Conservation (phyloP, 148 eudicot genomes). For the Vaccinium darrowii region DNA sequence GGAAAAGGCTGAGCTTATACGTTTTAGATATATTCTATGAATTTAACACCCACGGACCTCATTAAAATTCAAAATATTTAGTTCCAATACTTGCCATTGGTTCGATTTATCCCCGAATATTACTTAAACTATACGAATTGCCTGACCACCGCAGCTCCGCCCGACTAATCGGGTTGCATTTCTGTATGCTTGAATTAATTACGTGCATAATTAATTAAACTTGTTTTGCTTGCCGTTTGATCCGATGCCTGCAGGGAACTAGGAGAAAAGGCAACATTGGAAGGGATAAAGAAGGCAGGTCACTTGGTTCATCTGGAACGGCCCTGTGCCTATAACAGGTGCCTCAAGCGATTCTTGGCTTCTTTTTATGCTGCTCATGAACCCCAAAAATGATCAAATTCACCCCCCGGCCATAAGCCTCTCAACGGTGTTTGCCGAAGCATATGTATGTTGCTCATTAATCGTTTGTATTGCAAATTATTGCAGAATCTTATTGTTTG, state of each 20-base stretch:
- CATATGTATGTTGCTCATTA: neutral
- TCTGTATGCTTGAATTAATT: neutral
- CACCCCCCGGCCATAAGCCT: neutral
- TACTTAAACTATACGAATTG: neutral
- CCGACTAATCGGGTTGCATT: neutral
- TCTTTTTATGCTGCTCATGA: neutral
- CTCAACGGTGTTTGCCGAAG: neutral
- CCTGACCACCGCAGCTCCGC: neutral
- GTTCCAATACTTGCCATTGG: neutral
- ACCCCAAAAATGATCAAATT: neutral
- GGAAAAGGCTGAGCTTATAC: too few species aligned
- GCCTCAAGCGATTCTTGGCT: neutral
- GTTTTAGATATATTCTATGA: too few species aligned
- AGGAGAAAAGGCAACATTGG: neutral
- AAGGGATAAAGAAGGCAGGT: conserved; percentile 4
- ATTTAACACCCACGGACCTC: neutral
- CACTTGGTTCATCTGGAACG: conserved; percentile 12
- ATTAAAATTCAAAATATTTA: neutral
- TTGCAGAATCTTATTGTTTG: neutral
- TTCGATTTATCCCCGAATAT: neutral
- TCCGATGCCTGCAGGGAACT: neutral
- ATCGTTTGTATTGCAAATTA: neutral
- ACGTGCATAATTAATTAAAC: neutral
- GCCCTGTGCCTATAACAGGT: conserved; percentile 7
- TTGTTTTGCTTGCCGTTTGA: neutral